Base-by-base conservation (phyloP, 768 basidiomycete species). In the Hygrophoropsis aurantiaca region DNA sequence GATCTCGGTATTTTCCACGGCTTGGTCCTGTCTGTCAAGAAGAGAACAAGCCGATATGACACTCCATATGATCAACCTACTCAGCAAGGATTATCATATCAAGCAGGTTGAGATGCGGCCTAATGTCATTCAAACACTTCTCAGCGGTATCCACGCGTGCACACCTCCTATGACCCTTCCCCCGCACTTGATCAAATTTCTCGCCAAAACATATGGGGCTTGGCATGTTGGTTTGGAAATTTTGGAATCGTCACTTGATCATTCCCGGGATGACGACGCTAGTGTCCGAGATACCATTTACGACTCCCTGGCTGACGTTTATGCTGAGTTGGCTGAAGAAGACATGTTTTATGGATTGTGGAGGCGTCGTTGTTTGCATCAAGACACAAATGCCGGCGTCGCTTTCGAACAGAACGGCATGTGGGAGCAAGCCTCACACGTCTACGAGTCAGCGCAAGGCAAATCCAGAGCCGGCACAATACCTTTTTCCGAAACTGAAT, bases 321-420 rank as follows among this genome's bases (percentile, higher is more conserved):
- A 97, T 56, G 92, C 95, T 1, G 97, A 99, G 61, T 69, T 99
- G 36, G 85, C 84, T 2, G 97, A 99, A 69, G 95, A 97, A 52
- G 97, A 99, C 63, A 79, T 97, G 69, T 97, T 97, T 64, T 94
- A 99, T 61, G 97, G 97, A 0, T 71, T 97, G 15, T 98, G 95
- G 90, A 80, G 97, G 24, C 82, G 88, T 38, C 89, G 97, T 9
- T 86, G 84, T 38, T 77, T 92, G n/a, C 89, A 91, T 55, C 66
- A 77, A 3, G 97, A 99, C 57, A 97, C 94, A 15, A 97, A 95
- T 52, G 77, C 83, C 11, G 90, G 84, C 2, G 73, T 94, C 19
- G 82, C 91, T 3, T 93, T 87, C 56, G 97, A 99, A 67, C 97
- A 99, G 64, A 89, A 89, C 52, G 97, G 97, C 11, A 86, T 97